Base-by-base conservation (phyloP, 2,329 filamentous ascomycete genomes). In the Claviceps lovelessii region DNA sequence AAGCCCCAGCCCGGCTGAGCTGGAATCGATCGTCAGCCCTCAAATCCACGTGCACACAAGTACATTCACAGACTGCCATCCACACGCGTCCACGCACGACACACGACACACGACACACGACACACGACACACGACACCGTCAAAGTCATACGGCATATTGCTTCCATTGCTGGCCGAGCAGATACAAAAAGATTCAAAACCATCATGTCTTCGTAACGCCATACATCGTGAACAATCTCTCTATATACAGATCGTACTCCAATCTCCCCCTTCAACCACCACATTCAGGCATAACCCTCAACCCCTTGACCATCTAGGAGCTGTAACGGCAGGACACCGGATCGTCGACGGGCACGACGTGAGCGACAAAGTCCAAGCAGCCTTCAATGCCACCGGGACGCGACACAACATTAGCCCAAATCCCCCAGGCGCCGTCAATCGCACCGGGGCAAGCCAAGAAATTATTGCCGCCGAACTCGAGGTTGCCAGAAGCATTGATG, bases 371-470 rank as follows among this genome's bases (percentile, higher is more conserved):
- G 31, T 7, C 15, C 31, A 51, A 17, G 41, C 54, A 56, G 23
- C 50, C 54, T 23, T 56, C 15, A 10, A 9, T 51, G 23, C 39
- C 47, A n/a, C 19, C 52, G 5, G 47, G 48, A 2, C 42, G 13
- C 5, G n/a, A 2, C n/a, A 53, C 51, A 11, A 8, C 15, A n/a
- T 2, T 49, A 8, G 71, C 60, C 69, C 70, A 73, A 59, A 75
- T 50, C 51, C 58, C 63, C 70, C 70, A 79, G 19, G 73, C 65
- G 6, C 67, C 71, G 2, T 72, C 68, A 54, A 68, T 62, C 61
- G 67, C 66, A 60, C 65, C 66, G 44, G 78, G 76, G 72, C 80
- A 84, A 28, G 78, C 79, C 52, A 78, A 62, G 61, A 81, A 71
- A 55, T 67, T 63, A 2, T 57, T 56, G 48, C 71, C 72, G 39